These are phyloP conservation scores for Beauveria sp. DNA, from an alignment of 2,329 filamentous ascomycete genomes.

Conservation along the genomic window DNA sequence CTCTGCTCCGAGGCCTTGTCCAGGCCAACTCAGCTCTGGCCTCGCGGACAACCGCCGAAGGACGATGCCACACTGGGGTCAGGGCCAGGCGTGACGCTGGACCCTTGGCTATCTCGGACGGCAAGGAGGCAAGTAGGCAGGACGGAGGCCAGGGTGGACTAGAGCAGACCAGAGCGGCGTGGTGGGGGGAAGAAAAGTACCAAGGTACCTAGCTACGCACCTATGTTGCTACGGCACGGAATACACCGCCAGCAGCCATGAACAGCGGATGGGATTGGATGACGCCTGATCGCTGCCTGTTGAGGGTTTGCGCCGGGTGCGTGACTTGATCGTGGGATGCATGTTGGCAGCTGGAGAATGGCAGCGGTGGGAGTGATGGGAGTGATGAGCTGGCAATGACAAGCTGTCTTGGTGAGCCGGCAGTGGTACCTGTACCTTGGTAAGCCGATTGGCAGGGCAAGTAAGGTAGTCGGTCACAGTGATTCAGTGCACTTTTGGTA, in stretches of 20 bases:
- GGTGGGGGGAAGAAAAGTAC: background rate
- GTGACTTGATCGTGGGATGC: background rate
- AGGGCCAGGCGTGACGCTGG: conserved; percentile 2
- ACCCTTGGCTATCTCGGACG: background rate
- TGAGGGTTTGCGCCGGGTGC: background rate
- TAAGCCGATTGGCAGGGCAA: too few relatives aligned
- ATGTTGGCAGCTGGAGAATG: background rate
- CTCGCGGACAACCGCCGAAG: background rate
- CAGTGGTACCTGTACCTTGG: too few relatives aligned
- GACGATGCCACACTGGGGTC: background rate
- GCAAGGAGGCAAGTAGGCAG: background rate
- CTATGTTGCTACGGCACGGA: background rate
- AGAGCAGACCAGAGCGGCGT: background rate
- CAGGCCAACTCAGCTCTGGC: background rate
- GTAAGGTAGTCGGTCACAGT: too few relatives aligned
- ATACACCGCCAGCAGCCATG: background rate
- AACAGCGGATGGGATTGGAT: background rate
- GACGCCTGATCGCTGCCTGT: conserved; percentile 1
- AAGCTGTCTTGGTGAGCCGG: background rate
- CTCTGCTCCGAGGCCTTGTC: background rate
- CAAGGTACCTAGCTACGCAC: too few relatives aligned
- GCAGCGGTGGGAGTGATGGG: background rate
- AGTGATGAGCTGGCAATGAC: background rate
- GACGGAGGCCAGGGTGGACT: background rate
- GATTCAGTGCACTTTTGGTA: too few relatives aligned